Percentiles rank a stretch among this genome's conserved stretches.
These are phyloP conservation scores for Phragmites australis DNA, from an alignment of 176 grass and related monocot species.

Conservation along the genomic window DNA sequence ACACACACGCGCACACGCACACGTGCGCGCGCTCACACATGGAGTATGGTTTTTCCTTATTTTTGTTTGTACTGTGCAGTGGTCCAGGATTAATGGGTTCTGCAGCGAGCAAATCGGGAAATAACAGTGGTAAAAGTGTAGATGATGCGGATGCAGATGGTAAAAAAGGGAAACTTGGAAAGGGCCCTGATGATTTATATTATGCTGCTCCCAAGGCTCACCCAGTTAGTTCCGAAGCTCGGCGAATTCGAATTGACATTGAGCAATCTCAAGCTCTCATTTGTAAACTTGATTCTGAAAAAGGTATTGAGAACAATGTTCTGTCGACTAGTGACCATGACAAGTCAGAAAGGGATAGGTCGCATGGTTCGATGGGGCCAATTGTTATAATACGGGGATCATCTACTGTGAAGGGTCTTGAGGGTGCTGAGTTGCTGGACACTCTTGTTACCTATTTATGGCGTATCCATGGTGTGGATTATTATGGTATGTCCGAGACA, in stretches of 20 bases:
- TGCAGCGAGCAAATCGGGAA: slow-evolving; percentile 59
- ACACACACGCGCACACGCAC: neutral
- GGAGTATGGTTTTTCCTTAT: neutral
- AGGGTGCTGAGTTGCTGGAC: slow-evolving; percentile 87
- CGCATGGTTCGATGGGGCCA: slow-evolving; percentile 77
- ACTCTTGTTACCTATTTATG: slow-evolving; percentile 92
- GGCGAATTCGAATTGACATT: slow-evolving; percentile 73
- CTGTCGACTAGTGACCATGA: slow-evolving; percentile 66
- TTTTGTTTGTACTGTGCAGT: slow-evolving; percentile 49
- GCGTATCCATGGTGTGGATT: slow-evolving; percentile 92
- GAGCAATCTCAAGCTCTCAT: slow-evolving; percentile 73
- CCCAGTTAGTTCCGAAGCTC: slow-evolving; percentile 72
- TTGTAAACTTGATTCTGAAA: slow-evolving; percentile 87
- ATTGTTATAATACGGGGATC: slow-evolving; percentile 88
- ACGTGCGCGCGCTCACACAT: neutral
- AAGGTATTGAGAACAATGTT: slow-evolving; percentile 81
- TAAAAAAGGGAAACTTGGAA: slow-evolving; percentile 75
- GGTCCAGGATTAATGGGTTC: slow-evolving; percentile 66
- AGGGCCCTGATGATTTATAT: slow-evolving; percentile 54
- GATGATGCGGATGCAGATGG: slow-evolving; percentile 61
- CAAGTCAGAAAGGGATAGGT: slow-evolving; percentile 43
- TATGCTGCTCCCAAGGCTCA: slow-evolving; percentile 86
- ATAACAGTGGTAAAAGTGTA: slow-evolving; percentile 55
- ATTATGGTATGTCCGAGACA: slow-evolving; percentile 94
- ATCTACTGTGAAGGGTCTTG: slow-evolving; percentile 94